Conservation (phyloP, 2,329 filamentous ascomycete genomes). For the Waltergamsia citrina region DNA sequence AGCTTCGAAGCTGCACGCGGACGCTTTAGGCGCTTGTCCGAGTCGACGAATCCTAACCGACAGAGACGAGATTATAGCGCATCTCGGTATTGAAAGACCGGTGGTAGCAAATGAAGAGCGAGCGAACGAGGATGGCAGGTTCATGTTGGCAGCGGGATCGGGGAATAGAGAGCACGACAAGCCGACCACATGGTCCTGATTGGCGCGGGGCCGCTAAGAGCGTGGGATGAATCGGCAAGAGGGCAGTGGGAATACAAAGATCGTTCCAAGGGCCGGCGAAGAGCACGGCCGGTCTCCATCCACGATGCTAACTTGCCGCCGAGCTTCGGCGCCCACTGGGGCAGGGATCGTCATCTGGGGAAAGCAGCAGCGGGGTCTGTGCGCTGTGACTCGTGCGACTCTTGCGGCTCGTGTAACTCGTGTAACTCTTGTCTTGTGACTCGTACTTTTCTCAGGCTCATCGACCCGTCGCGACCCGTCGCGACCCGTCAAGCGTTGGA, state of each 20-base stretch:
- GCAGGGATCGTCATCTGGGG: constrained; percentile 2
- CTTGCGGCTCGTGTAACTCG: no score
- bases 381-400: background rate
- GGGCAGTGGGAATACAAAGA: background rate
- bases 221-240: constrained; percentile 1
- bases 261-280: background rate
- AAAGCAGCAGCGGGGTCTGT: background rate
- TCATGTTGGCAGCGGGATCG: no score
- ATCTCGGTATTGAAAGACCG: no score
- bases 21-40: no score
- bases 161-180: background rate
- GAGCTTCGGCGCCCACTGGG: background rate
- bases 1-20: no score
- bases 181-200: background rate
- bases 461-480: no score
- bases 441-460: no score
- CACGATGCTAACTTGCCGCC: background rate
- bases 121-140: no score
- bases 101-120: no score
- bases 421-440: background rate
- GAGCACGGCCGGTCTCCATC: background rate
- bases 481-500: no score
- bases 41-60: no score
- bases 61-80: no score
- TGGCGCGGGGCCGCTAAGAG: background rate